Evolutionary conservation across 441 rosid genomes (phyloP).

Genomic region (Geranium incanum): DNA sequence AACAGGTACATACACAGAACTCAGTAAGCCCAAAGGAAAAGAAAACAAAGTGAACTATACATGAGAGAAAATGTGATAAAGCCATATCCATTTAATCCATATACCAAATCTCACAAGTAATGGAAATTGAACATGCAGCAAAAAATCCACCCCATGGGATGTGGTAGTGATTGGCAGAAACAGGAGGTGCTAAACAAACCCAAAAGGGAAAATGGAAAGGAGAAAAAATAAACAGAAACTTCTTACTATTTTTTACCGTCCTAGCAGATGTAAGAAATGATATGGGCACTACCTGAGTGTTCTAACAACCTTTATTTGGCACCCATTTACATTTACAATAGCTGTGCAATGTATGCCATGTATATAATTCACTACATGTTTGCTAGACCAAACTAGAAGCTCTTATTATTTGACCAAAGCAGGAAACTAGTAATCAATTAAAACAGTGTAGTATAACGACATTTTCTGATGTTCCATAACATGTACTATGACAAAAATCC

Average conservation of each 20-base stretch:
- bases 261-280: background rate
- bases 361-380: background rate
- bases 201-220: background rate
- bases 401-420: background rate
- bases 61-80: background rate
- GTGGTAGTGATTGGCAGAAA: background rate
- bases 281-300: background rate
- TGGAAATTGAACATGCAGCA: background rate
- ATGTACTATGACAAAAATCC: background rate
- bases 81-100: background rate
- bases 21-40: background rate
- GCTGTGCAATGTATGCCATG: background rate
- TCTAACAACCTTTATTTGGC: background rate
- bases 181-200: background rate
- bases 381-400: background rate
- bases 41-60: background rate
- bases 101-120: background rate
- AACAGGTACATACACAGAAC: conserved; percentile 6
- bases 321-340: background rate
- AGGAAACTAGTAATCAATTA: background rate
- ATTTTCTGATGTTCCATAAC: background rate
- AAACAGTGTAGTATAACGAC: background rate
- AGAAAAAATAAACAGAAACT: background rate
- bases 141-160: background rate
- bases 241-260: background rate